These are phyloP conservation scores for Ambrosiella cleistominuta DNA, from an alignment of 2,329 filamentous ascomycete genomes.

Conservation along the genomic window DNA sequence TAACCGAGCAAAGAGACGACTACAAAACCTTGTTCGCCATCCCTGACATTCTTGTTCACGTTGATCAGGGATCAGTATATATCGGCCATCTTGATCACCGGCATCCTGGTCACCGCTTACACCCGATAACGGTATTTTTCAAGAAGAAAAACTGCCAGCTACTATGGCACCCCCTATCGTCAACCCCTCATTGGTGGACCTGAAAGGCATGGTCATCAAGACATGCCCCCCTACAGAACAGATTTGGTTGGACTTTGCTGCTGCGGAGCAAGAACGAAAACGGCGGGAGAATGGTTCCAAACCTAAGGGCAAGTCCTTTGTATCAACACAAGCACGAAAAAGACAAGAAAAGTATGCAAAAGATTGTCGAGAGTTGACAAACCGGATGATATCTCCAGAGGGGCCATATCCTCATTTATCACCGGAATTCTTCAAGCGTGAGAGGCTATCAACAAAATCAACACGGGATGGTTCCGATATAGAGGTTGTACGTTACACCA, in stretches of 20 bases:
- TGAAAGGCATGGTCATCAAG: constrained; percentile 17
- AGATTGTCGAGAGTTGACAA: constrained; percentile 23
- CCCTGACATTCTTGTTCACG: too few relatives aligned
- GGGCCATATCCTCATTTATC: constrained; percentile 23
- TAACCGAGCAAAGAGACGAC: too few relatives aligned
- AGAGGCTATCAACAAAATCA: constrained; percentile 19
- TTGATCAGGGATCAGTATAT: too few relatives aligned
- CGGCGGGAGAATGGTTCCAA: constrained; percentile 17
- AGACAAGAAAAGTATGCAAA: constrained; percentile 24
- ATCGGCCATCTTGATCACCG: too few relatives aligned
- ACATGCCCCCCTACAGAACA: constrained; percentile 23
- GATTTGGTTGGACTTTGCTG: constrained; percentile 23
- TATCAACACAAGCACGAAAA: constrained; percentile 15
- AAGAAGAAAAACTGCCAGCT: background rate
- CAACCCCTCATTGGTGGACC: constrained; percentile 9
- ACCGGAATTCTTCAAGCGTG: constrained; percentile 18
- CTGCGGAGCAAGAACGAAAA: constrained; percentile 17
- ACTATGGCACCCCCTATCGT: constrained; percentile 10
- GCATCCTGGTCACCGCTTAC: too few relatives aligned
- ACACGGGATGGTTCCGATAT: constrained; percentile 20
- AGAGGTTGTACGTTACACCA: constrained; percentile 22
- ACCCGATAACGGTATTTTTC: background rate
- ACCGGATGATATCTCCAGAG: constrained; percentile 21
- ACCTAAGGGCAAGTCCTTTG: constrained; percentile 17
- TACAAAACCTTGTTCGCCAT: too few relatives aligned